Evolutionary conservation across 108 stramenopile species (phyloP), one percentile per base, ranked within the genome.

Genomic region (Skeletonema costatum): DNA sequence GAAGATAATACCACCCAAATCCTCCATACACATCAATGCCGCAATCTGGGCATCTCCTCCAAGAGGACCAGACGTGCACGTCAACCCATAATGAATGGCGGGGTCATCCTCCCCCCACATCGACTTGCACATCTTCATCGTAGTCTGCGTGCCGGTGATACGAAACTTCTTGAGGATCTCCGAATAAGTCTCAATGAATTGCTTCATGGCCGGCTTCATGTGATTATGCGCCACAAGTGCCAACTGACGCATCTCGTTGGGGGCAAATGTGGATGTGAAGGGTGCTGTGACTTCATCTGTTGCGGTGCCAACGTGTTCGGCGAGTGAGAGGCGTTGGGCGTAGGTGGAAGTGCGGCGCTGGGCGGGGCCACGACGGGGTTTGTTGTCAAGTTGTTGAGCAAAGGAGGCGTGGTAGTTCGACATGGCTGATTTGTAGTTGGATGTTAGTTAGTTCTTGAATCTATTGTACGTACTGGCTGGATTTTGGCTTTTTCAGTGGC

Each of bases 11-110:
- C 70, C 80, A 38, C 80, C 80, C 16, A 81, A 30, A 56, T 75
- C 69, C 63, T 70, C 75, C 56, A 46, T 62, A 19, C 62, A 69
- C 75, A 76, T 76, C 31, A 81, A 42, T n/a, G 80, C 68, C 21
- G 70, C 80, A 36, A 81, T 32, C 39, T 81, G 74, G 10, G 80
- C 80, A 59, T 81, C 80, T 64, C 80, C 80, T 25, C 80, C 80
- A 13, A 81, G 75, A 38, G 80, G 80, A 35, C 80, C 80, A 16
- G 75, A 76, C 5, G 74, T 64, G 60, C 80, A 81, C 2, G 80
- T 36, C 29, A 70, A 63, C 5, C 80, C 80, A 44, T 76, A 81
- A 16, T 71, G 35, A 53, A 81, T 60, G 7, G 56, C 44, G 11
- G 68, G 68, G 42, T 81, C 56, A 21, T 80, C 73, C 32, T 71